Percentiles rank a stretch among this genome's conserved stretches.
Conservation (phyloP, 192 early-diverging fungal genomes). For the Rhizophagus sp. region DNA sequence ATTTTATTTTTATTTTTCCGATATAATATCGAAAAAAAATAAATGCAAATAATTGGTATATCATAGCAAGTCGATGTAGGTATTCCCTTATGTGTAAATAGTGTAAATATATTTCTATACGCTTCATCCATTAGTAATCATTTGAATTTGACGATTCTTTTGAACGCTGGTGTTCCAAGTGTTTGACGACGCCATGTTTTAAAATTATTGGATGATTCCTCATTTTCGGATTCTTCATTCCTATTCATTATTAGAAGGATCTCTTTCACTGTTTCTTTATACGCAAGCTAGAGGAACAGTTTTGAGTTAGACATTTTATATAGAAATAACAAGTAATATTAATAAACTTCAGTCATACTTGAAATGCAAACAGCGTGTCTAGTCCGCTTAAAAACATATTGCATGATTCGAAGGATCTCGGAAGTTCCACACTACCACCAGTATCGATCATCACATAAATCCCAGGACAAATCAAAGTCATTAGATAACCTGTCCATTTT, state of each 20-base stretch:
- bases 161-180: constrained; percentile 21
- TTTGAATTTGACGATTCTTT: constrained; percentile 17
- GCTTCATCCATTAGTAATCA: background rate
- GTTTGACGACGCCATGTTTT: constrained; percentile 12
- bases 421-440: constrained; percentile 20
- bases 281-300: constrained; percentile 17
- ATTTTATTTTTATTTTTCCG: too few relatives aligned
- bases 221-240: background rate
- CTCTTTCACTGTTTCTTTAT: constrained; percentile 13
- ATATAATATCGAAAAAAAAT: too few relatives aligned
- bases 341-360: constrained; percentile 5
- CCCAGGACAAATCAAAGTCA: constrained; percentile 9
- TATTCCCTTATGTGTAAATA: too few relatives aligned
- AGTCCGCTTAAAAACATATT: constrained; percentile 20
- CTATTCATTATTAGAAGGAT: constrained; percentile 10
- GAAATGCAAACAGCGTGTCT: constrained; percentile 12
- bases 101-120: too few relatives aligned
- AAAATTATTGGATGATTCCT: background rate
- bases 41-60: too few relatives aligned
- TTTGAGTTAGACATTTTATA: constrained; percentile 27
- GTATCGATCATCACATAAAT: constrained; percentile 25
- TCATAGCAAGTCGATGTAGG: too few relatives aligned
- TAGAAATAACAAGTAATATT: constrained; percentile 12
- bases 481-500: background rate
- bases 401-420: constrained; percentile 25